Conservation (phyloP, 2,329 filamentous ascomycete species). For the Aspergillus brunneoviolaceus region DNA sequence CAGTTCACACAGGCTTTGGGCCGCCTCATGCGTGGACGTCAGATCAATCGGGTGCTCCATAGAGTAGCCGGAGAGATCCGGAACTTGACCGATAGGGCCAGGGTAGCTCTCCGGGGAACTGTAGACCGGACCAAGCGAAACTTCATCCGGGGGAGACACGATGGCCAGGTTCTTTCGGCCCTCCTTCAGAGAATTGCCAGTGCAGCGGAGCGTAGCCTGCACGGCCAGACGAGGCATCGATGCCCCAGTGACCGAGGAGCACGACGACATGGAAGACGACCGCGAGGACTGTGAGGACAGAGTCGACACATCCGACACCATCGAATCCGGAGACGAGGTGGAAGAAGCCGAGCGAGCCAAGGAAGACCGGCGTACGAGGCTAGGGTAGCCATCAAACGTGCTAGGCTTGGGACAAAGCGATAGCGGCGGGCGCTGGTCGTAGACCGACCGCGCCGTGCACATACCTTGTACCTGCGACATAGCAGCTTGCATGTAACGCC, state of each 20-base stretch:
- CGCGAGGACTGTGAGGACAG: constrained; percentile 56
- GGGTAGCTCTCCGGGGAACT: constrained; percentile 36
- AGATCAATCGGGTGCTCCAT: constrained; percentile 33
- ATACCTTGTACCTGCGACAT: constrained; percentile 59
- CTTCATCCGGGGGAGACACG: constrained; percentile 41
- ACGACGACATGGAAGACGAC: constrained; percentile 50
- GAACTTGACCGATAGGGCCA: constrained; percentile 24
- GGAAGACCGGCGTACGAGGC: constrained; percentile 50
- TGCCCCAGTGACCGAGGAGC: constrained; percentile 33
- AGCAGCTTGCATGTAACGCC: constrained; percentile 59
- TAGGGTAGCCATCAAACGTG: constrained; percentile 50
- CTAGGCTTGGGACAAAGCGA: constrained; percentile 36
- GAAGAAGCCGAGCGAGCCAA: constrained; percentile 54
- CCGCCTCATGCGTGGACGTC: constrained; percentile 36
- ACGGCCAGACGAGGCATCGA: constrained; percentile 37
- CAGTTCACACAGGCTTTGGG: constrained; percentile 43
- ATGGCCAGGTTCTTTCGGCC: constrained; percentile 36
- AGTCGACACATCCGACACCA: constrained; percentile 60
- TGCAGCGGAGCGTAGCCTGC: constrained; percentile 42
- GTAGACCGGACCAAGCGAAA: constrained; percentile 33
- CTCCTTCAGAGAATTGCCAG: constrained; percentile 40
- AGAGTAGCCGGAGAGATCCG: constrained; percentile 38
- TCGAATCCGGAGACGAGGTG: constrained; percentile 60
- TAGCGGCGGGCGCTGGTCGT: constrained; percentile 51
- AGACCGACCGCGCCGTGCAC: constrained; percentile 55